Evolutionary conservation across 169 alveolate species (phyloP).

Genomic region (Babesia microti): DNA sequence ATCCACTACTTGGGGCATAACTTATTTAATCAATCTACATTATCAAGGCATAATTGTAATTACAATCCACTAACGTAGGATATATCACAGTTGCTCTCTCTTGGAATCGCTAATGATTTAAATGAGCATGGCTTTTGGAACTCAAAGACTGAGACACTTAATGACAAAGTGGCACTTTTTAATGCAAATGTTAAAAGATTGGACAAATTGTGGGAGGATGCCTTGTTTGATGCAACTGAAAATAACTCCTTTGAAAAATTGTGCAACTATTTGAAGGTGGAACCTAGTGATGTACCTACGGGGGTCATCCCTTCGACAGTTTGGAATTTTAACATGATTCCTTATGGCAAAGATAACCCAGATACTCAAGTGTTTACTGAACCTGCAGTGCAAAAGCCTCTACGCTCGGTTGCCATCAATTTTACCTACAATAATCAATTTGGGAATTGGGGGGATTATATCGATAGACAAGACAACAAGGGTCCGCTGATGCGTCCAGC

Average conservation of each 20-base stretch:
- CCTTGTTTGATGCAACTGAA: conserved; percentile 51
- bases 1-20: conserved; percentile 62
- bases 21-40: conserved; percentile 48
- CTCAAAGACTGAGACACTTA: conserved; percentile 50
- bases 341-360: conserved; percentile 69
- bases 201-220: conserved; percentile 52
- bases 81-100: conserved; percentile 40
- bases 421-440: conserved; percentile 74
- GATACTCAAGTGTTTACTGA: conserved; percentile 62
- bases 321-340: conserved; percentile 63
- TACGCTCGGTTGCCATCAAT: conserved; percentile 69
- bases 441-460: conserved; percentile 78
- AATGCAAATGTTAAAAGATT: conserved; percentile 58
- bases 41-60: conserved; percentile 65
- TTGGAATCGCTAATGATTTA: conserved; percentile 65
- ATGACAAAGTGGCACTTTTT: conserved; percentile 45
- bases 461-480: conserved; percentile 72
- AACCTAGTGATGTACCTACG: conserved; percentile 29
- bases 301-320: conserved; percentile 46
- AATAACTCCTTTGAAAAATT: conserved; percentile 51
- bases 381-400: conserved; percentile 69
- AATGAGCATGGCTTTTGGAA: conserved; percentile 68
- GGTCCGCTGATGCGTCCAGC: conserved; percentile 69
- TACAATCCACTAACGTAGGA: conserved; percentile 14
- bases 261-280: conserved; percentile 38